Percentiles rank a stretch among this genome's conserved stretches.
phyloP scores from a whole-genome alignment of 179 eudicot species.

The Drosera spatulata region DNA sequence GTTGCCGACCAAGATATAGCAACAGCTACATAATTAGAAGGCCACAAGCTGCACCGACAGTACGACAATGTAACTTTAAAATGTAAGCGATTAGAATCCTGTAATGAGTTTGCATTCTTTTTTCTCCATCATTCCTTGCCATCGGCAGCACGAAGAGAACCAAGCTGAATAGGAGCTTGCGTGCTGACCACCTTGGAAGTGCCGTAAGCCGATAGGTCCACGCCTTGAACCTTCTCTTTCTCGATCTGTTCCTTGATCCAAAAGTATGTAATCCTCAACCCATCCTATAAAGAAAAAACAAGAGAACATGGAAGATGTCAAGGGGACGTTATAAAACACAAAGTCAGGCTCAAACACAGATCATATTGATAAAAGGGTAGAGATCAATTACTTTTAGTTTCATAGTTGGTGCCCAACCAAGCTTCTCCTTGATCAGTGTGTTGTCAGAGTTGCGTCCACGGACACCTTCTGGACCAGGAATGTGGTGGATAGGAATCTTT shows the following conservation, averaged over 20 bases:
- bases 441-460: slow-evolving; percentile 99
- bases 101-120: neutral
- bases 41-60: neutral
- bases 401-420: slow-evolving; percentile 17
- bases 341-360: neutral
- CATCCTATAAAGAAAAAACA: slow-evolving; percentile 45
- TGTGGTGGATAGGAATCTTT: slow-evolving; percentile 88
- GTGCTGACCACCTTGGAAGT: slow-evolving; percentile 92
- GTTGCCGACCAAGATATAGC: neutral
- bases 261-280: slow-evolving; percentile 82
- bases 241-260: slow-evolving; percentile 98
- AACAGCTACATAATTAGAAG: neutral
- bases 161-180: slow-evolving; percentile 91
- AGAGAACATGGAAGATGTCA: neutral
- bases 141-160: slow-evolving; percentile 97
- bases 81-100: too few species aligned
- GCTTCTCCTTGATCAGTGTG: slow-evolving; percentile 82
- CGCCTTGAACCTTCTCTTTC: slow-evolving; percentile 71
- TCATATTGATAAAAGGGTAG: neutral
- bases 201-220: slow-evolving; percentile 61
- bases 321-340: neutral
- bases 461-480: slow-evolving; percentile 99
- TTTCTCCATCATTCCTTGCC: slow-evolving; percentile 60
- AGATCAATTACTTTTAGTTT: slow-evolving; percentile 25
- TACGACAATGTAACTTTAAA: neutral